These are phyloP conservation scores for Helenozyma rhizophorensis DNA, from an alignment of 805 yeast genomes.

Conservation along the genomic window DNA sequence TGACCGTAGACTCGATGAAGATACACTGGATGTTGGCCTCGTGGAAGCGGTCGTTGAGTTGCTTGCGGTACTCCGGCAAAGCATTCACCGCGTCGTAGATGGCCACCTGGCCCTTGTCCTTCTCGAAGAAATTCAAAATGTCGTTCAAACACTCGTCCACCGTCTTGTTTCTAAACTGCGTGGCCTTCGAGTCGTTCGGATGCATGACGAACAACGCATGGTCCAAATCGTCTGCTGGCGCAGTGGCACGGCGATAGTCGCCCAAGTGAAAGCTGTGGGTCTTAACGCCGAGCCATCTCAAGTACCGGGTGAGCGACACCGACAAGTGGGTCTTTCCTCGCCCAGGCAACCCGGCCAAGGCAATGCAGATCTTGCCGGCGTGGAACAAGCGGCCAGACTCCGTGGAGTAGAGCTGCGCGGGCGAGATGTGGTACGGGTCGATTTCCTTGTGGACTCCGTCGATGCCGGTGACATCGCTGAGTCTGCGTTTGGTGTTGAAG, in stretches of 20 bases:
- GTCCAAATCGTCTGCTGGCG: slow-evolving; percentile 47
- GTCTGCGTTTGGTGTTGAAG: slow-evolving; percentile 26
- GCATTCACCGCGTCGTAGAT: slow-evolving; percentile 96
- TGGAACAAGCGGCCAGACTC: slow-evolving; percentile 91
- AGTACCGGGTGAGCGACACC: slow-evolving; percentile 84
- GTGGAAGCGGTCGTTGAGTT: slow-evolving; percentile 51
- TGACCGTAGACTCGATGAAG: slow-evolving; percentile 84
- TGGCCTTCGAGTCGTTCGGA: slow-evolving; percentile 35
- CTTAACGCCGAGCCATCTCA: slow-evolving; percentile 95
- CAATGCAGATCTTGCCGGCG: slow-evolving; percentile 89
- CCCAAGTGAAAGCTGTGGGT: slow-evolving; percentile 76
- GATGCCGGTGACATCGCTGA: slow-evolving; percentile 36
- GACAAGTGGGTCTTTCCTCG: slow-evolving; percentile 93
- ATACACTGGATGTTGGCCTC: slow-evolving; percentile 65
- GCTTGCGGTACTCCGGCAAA: slow-evolving; percentile 58
- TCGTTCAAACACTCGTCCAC: slow-evolving; percentile 64
- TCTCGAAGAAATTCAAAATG: slow-evolving; percentile 63
- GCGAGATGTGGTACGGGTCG: slow-evolving; percentile 65
- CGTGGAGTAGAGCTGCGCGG: slow-evolving; percentile 91
- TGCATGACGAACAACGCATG: slow-evolving; percentile 58
- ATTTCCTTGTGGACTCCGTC: slow-evolving; percentile 65
- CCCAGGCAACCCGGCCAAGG: slow-evolving; percentile 90
- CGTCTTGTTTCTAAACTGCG: slow-evolving; percentile 50
- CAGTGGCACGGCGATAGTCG: slow-evolving; percentile 68
- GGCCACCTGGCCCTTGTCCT: slow-evolving; percentile 88